These are phyloP conservation scores for Eucalyptus regnans DNA, from an alignment of 345 rosid species.

Conservation along the genomic window DNA sequence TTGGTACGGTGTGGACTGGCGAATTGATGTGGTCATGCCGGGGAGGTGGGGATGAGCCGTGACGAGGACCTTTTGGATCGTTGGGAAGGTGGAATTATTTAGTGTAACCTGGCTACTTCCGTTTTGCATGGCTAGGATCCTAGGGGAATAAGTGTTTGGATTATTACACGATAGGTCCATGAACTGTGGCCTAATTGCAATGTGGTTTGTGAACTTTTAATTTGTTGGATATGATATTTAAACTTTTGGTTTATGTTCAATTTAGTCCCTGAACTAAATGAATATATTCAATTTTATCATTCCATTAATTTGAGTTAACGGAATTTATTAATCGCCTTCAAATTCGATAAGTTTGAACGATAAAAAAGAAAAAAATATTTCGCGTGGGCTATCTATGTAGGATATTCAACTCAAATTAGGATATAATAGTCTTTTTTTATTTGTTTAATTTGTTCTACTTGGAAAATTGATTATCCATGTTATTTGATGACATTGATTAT, in stretches of 20 bases:
- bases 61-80: neutral
- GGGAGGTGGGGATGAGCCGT: neutral
- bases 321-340: neutral
- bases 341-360: neutral
- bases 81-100: neutral
- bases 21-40: neutral
- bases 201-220: accelerated
- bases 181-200: accelerated
- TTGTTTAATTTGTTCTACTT: neutral
- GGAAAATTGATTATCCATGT: neutral
- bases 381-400: neutral
- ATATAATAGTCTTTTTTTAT: neutral
- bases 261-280: accelerated
- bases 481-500: neutral
- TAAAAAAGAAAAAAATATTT: neutral
- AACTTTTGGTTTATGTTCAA: accelerated
- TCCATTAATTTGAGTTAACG: neutral
- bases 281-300: neutral
- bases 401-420: neutral
- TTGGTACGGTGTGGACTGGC: neutral
- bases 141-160: neutral
- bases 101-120: neutral
- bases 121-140: neutral
- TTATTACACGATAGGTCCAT: neutral
- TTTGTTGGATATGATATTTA: accelerated